Conservation (phyloP, 2,329 filamentous ascomycete genomes). For the Endocalyx cinctus region DNA sequence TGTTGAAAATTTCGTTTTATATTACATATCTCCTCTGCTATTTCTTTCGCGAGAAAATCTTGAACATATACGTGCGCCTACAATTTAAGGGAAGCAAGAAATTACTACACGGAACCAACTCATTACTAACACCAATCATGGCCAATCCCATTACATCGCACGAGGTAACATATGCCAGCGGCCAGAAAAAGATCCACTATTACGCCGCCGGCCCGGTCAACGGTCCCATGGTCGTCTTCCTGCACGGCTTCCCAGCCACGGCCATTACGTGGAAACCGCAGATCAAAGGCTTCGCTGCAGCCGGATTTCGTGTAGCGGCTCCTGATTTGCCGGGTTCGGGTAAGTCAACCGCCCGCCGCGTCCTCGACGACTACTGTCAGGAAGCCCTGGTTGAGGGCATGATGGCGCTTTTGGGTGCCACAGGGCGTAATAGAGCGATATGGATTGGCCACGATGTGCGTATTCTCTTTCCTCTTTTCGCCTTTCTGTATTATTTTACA, state of each 20-base stretch:
- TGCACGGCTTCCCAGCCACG: slow-evolving; percentile 34
- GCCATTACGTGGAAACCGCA: slow-evolving; percentile 28
- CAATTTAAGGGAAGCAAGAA: too few relatives aligned
- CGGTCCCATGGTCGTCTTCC: slow-evolving; percentile 27
- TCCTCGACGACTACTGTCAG: slow-evolving; percentile 24
- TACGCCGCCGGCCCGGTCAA: slow-evolving; percentile 20
- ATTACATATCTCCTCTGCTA: too few relatives aligned
- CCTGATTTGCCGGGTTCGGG: slow-evolving; percentile 34
- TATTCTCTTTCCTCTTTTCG: background rate
- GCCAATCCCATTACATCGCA: slow-evolving; percentile 9
- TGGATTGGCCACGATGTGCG: slow-evolving; percentile 41
- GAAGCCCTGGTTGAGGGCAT: slow-evolving; percentile 29
- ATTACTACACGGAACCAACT: too few relatives aligned
- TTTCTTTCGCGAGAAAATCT: too few relatives aligned
- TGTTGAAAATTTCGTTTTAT: too few relatives aligned
- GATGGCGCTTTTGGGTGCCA: slow-evolving; percentile 26
- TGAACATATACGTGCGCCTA: too few relatives aligned
- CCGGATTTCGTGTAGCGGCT: slow-evolving; percentile 28
- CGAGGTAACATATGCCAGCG: slow-evolving; percentile 13
- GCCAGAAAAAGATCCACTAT: slow-evolving; percentile 25
- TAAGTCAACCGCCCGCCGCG: slow-evolving; percentile 25
- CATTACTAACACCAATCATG: background rate
- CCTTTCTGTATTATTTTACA: background rate
- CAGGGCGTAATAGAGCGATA: slow-evolving; percentile 32
- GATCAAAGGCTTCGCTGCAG: slow-evolving; percentile 20